These are phyloP conservation scores for Sporothrix inflata DNA, from an alignment of 2,329 filamentous ascomycete genomes.

Conservation along the genomic window DNA sequence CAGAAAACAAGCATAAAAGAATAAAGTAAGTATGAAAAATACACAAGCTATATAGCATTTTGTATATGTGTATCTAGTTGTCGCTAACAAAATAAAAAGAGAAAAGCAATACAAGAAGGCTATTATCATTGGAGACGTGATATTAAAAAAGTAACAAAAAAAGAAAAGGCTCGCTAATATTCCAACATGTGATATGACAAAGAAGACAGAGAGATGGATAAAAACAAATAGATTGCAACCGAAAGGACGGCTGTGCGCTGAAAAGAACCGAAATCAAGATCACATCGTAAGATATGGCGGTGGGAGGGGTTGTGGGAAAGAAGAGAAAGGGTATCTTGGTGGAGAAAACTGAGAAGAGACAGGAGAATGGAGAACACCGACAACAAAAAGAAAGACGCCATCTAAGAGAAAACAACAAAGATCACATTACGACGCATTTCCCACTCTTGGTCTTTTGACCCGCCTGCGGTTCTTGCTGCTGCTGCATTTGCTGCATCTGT, in stretches of 20 bases:
- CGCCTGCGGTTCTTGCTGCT: slow-evolving; percentile 18
- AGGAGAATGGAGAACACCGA: neutral
- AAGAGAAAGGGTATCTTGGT: slow-evolving; percentile 15
- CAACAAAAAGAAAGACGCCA: neutral
- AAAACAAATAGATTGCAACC: neutral
- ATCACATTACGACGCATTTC: slow-evolving; percentile 34
- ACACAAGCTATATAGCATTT: neutral
- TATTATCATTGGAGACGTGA: slow-evolving; percentile 7
- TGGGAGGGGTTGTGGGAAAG: neutral
- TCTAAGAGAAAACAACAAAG: neutral
- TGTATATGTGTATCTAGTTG: neutral
- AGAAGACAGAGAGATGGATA: neutral
- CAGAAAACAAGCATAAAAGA: neutral
- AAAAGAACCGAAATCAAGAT: neutral
- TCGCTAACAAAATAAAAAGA: neutral
- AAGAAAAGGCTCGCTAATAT: neutral
- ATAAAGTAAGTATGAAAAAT: neutral
- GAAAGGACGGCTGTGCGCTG: neutral
- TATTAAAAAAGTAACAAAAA: neutral
- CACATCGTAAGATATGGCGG: neutral
- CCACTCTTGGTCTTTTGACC: slow-evolving; percentile 15
- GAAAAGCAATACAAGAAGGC: neutral
- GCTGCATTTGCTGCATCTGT: slow-evolving; percentile 20
- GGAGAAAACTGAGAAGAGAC: neutral
- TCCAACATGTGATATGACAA: slow-evolving; percentile 1